Evolutionary conservation across 371 early-diverging fungal genomes (phyloP).

Genomic region (Amoeboradix gromovi): DNA sequence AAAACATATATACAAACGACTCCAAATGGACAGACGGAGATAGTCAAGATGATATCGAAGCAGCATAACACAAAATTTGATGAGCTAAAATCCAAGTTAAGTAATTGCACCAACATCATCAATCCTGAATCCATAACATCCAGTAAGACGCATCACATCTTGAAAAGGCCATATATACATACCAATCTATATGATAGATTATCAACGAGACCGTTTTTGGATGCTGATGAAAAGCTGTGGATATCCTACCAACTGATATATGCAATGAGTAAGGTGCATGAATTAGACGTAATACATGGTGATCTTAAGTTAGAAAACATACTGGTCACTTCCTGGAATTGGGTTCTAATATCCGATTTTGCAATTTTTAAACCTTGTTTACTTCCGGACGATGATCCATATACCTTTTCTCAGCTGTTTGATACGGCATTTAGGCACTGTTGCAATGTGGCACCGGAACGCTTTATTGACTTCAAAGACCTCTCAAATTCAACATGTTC

Average conservation of each 20-base stretch:
- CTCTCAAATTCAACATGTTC: slow-evolving; percentile 16
- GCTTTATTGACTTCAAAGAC: slow-evolving; percentile 22
- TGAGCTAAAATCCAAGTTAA: too few relatives aligned
- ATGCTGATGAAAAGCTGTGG: slow-evolving; percentile 60
- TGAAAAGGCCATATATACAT: slow-evolving; percentile 37
- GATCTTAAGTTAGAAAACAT: slow-evolving; percentile 71
- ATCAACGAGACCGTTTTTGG: slow-evolving; percentile 71
- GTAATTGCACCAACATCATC: not conserved
- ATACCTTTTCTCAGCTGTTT: slow-evolving; percentile 73
- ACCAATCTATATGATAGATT: slow-evolving; percentile 61
- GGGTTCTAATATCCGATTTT: slow-evolving; percentile 62
- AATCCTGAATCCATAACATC: not conserved
- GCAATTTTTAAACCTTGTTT: slow-evolving; percentile 63
- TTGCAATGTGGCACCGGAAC: slow-evolving; percentile 81
- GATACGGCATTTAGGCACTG: slow-evolving; percentile 53
- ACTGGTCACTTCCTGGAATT: slow-evolving; percentile 68
- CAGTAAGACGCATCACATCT: not conserved
- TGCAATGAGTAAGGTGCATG: slow-evolving; percentile 45
- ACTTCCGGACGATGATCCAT: slow-evolving; percentile 78
- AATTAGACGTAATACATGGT: slow-evolving; percentile 40
- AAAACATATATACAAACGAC: too few relatives aligned
- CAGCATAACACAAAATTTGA: too few relatives aligned
- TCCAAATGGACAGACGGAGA: too few relatives aligned
- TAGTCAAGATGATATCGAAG: too few relatives aligned
- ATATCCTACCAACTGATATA: slow-evolving; percentile 55